phyloP scores from a whole-genome alignment of 139 green algal species.

The Micromonas commoda region DNA sequence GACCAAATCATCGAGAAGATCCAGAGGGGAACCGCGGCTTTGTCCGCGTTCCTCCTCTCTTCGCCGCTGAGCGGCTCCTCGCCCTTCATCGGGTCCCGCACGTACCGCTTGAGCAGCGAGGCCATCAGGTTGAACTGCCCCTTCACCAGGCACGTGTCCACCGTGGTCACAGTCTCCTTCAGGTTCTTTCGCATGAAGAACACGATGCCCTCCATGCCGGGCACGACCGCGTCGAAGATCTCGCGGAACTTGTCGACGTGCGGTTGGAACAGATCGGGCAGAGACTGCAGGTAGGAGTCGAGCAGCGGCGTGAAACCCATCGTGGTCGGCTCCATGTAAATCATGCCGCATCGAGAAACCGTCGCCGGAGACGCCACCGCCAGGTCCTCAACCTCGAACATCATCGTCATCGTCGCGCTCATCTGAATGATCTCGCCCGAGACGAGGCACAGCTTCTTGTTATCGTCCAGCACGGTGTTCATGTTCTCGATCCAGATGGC shows the following conservation, averaged over 20 bases:
- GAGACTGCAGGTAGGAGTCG: slow-evolving; percentile 51
- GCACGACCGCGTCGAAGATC: slow-evolving; percentile 58
- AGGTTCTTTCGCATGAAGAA: slow-evolving; percentile 56
- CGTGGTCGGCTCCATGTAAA: slow-evolving; percentile 72
- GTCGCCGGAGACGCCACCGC: slow-evolving; percentile 66
- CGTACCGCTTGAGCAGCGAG: slow-evolving; percentile 42
- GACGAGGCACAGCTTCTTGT: slow-evolving; percentile 84
- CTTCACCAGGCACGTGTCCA: slow-evolving; percentile 57
- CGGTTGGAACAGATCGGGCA: slow-evolving; percentile 40
- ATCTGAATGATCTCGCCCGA: slow-evolving; percentile 76
- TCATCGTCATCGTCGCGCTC: slow-evolving; percentile 72
- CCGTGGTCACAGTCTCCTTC: slow-evolving; percentile 66
- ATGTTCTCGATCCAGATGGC: slow-evolving; percentile 60
- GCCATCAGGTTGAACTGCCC: slow-evolving; percentile 69
- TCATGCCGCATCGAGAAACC: slow-evolving; percentile 70
- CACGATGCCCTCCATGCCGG: slow-evolving; percentile 52
- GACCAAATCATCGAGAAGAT: slow-evolving; percentile 70
- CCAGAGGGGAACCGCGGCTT: slow-evolving; percentile 48
- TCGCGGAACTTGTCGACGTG: slow-evolving; percentile 32
- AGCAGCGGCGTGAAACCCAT: slow-evolving; percentile 61
- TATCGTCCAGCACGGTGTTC: slow-evolving; percentile 71
- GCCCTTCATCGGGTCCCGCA: background rate
- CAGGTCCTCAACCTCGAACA: slow-evolving; percentile 65
- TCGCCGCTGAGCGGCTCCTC: slow-evolving; percentile 44
- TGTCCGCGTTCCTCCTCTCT: slow-evolving; percentile 38